A percentile compares a stretch with the other conserved stretches of the same genome.
These are phyloP conservation scores for Penicillium dipodomyicola DNA, from an alignment of 495 filamentous ascomycete species.

Conservation along the genomic window DNA sequence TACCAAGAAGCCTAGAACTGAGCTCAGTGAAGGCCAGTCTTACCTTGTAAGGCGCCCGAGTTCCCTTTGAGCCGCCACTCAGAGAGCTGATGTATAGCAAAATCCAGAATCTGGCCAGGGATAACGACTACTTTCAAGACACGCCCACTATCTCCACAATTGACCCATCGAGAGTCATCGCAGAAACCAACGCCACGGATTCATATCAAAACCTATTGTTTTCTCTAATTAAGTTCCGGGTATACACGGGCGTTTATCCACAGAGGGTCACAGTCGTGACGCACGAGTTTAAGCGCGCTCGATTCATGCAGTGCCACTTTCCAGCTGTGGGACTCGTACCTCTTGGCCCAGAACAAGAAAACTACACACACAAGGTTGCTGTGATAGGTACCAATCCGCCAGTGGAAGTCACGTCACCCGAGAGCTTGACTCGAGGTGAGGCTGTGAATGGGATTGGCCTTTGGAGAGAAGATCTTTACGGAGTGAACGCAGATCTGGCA, in stretches of 20 bases:
- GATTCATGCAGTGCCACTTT: conserved; percentile 68
- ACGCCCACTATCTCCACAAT: conserved; percentile 4
- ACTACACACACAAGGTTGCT: conserved; percentile 31
- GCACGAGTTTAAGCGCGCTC: conserved; percentile 68
- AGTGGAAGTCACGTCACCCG: conserved; percentile 48
- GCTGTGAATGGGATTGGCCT: conserved; percentile 40
- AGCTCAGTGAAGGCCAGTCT: conserved; percentile 61
- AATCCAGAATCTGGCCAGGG: conserved; percentile 46
- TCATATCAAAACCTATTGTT: conserved; percentile 78
- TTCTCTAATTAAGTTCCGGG: conserved; percentile 59
- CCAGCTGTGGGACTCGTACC: conserved; percentile 55
- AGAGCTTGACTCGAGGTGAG: conserved; percentile 43
- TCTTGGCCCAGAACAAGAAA: neutral
- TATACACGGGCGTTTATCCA: conserved; percentile 37
- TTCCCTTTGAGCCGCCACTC: neutral
- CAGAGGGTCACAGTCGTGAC: conserved; percentile 63
- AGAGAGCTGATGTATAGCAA: conserved; percentile 5
- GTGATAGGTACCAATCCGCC: conserved; percentile 73
- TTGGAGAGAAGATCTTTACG: conserved; percentile 49
- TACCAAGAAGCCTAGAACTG: conserved; percentile 53
- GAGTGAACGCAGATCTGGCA: conserved; percentile 34
- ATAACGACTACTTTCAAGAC: conserved; percentile 38
- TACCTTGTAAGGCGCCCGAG: conserved; percentile 50
- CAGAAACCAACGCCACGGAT: conserved; percentile 70
- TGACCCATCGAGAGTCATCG: conserved; percentile 34